A percentile compares a stretch with the other conserved stretches of the same genome.
Evolutionary conservation across 2,329 filamentous ascomycete genomes (phyloP).

Genomic region (Epichloe gansuensis): DNA sequence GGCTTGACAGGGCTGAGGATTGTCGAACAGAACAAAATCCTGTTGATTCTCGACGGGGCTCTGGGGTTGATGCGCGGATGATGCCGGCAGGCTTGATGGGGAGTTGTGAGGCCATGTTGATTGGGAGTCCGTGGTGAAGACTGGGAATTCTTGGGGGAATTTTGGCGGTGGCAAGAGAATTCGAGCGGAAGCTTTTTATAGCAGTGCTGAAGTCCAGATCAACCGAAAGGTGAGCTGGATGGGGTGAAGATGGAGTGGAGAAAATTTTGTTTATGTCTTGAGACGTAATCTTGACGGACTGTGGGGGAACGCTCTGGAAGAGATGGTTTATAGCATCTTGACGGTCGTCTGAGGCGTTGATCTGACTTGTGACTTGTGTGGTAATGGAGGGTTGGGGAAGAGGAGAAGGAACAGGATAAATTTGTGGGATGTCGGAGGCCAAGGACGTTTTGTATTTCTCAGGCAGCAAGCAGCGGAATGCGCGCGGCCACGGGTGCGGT

Average conservation of each 20-base stretch:
- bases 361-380: slow-evolving; percentile 18
- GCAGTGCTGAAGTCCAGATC: slow-evolving; percentile 58
- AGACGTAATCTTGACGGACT: slow-evolving; percentile 43
- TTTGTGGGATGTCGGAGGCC: slow-evolving; percentile 12
- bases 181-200: slow-evolving; percentile 43
- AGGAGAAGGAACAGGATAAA: slow-evolving; percentile 16
- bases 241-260: slow-evolving; percentile 34
- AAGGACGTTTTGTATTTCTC: slow-evolving; percentile 32
- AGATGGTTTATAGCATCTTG: slow-evolving; percentile 49
- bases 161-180: slow-evolving; percentile 42
- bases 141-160: slow-evolving; percentile 56
- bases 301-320: slow-evolving; percentile 25
- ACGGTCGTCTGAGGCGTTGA: slow-evolving; percentile 26
- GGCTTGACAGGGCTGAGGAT: slow-evolving; percentile 28
- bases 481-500: slow-evolving; percentile 7
- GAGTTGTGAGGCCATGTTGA: slow-evolving; percentile 72
- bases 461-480: slow-evolving; percentile 27
- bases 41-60: slow-evolving; percentile 41
- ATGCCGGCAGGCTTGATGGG: slow-evolving; percentile 50
- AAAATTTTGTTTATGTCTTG: slow-evolving; percentile 24
- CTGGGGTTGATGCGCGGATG: slow-evolving; percentile 44
- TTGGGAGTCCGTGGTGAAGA: slow-evolving; percentile 75
- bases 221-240: slow-evolving; percentile 44
- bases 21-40: slow-evolving; percentile 72
- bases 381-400: slow-evolving; percentile 21